Conservation (phyloP, 2,329 filamentous ascomycete species). For the Torrubiella hemipterigena region DNA sequence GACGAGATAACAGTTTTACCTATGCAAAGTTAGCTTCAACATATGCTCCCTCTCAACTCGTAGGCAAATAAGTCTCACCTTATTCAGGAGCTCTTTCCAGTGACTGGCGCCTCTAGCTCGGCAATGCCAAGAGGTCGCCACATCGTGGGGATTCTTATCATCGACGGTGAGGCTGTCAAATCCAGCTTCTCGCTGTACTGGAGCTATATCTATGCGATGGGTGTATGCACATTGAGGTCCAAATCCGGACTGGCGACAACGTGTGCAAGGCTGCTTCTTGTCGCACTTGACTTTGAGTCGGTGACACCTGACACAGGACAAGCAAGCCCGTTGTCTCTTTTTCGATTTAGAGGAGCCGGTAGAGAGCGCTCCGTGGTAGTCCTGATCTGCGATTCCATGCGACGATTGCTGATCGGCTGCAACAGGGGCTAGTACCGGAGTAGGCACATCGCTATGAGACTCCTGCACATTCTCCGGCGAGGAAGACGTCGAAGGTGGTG, state of each 20-base stretch:
- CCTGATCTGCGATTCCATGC: neutral
- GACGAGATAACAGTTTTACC: no score
- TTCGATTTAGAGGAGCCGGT: neutral
- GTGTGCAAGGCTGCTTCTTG: slow-evolving; percentile 6
- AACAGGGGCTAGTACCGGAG: no score
- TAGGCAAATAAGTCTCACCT: neutral
- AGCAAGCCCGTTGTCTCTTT: slow-evolving; percentile 4
- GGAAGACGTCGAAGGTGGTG: no score
- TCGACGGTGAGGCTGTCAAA: neutral
- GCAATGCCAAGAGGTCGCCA: neutral
- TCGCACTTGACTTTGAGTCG: slow-evolving; percentile 7
- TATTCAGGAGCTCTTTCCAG: neutral
- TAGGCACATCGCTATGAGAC: no score
- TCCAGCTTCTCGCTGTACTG: neutral
- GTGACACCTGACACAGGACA: slow-evolving; percentile 7
- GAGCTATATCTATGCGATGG: slow-evolving; percentile 1
- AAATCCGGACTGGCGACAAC: slow-evolving; percentile 4
- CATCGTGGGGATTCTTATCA: neutral
- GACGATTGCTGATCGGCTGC: neutral
- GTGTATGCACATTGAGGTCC: slow-evolving; percentile 5
- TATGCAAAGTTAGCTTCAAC: no score
- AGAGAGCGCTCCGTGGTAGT: neutral
- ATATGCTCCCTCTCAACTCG: no score
- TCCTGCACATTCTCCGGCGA: no score
- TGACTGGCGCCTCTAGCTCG: neutral